Evolutionary conservation across 2,329 filamentous ascomycete species (phyloP), one percentile per base, ranked within the genome.

Genomic region (Talaromyces islandicus): DNA sequence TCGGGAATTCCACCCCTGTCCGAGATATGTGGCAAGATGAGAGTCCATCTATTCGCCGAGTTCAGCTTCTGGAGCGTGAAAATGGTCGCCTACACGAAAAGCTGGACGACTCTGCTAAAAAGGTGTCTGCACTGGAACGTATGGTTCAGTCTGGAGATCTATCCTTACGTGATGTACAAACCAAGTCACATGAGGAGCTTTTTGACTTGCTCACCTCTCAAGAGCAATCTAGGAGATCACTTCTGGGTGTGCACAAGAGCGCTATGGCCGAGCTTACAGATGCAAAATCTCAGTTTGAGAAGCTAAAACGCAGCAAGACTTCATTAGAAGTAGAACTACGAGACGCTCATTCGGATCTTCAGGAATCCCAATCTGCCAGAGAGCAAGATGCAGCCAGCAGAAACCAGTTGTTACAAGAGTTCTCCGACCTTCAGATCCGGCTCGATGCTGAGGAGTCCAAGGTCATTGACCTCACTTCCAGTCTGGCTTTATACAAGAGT

Each of bases 11-110:
- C 10, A 87, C 85, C 0, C 85, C 88, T 3, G 77, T 77, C 6
- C 83, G 83, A 25, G 88, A 90, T 60, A 74, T 78, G 38, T 85
- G 80, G 72, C 79, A 86, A 60, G 89, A 93, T 46, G 88, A 94
- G 51, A 93, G 88, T 66, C 90, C 91, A 1, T 93, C 91, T 1
- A 73, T 89, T 54, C 84, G 88, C 58, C 87, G 94, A 17, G 88
- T 96, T 68, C 89, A 96, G 71, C 93, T 97, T 76, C 83, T 97
- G 5, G 93, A 97, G 75, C 87, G 91, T 67, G 93, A 90, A 71
- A 97, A 97, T 75, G 92, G 85, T 73, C 87, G 92, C 60, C 83
- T 97, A 14, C 93, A 97, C 69, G 91, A 96, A 64, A 91, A 96
- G 84, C 87, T 97, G 5, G 93, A 97, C 73, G 92, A 97, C 73